A percentile compares a stretch with the other conserved stretches of the same genome.
Evolutionary conservation across 202 grass and related monocot species (phyloP).

Genomic region (Carex sylvatica): DNA sequence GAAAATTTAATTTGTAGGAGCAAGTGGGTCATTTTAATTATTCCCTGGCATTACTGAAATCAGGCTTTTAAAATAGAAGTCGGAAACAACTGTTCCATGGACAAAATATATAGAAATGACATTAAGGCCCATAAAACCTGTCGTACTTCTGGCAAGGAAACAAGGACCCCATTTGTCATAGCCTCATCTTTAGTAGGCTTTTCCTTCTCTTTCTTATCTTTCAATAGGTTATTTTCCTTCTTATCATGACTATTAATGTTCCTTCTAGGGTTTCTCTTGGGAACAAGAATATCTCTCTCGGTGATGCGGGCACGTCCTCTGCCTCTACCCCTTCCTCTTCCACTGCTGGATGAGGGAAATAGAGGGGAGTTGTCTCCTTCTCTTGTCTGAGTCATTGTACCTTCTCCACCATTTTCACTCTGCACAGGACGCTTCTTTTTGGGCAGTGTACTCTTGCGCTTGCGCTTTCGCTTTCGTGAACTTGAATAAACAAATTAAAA

Average conservation of each 20-base stretch:
- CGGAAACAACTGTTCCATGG: neutral
- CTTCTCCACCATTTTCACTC: neutral
- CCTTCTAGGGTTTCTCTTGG: constrained; percentile 19
- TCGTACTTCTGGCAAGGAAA: neutral
- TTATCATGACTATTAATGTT: constrained; percentile 11
- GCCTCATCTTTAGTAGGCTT: neutral
- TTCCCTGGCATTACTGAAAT: neutral
- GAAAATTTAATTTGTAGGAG: constrained; percentile 1
- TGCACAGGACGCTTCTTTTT: constrained; percentile 32
- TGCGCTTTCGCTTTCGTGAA: constrained; percentile 40
- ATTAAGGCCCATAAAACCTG: neutral
- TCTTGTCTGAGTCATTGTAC: neutral
- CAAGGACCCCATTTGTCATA: neutral
- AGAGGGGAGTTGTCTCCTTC: neutral
- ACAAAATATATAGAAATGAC: neutral
- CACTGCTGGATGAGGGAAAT: neutral
- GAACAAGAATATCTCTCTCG: constrained; percentile 9
- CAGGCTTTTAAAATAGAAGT: neutral
- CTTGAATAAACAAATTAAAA: constrained; percentile 32
- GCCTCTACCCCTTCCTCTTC: constrained; percentile 15
- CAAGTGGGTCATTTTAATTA: neutral
- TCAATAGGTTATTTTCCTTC: neutral
- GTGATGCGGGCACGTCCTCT: constrained; percentile 9
- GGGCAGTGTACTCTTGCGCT: constrained; percentile 46
- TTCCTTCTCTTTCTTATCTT: constrained; percentile 23